Conservation (phyloP, 2,329 filamentous ascomycete species). For the Raffaelea deltoideospora region DNA sequence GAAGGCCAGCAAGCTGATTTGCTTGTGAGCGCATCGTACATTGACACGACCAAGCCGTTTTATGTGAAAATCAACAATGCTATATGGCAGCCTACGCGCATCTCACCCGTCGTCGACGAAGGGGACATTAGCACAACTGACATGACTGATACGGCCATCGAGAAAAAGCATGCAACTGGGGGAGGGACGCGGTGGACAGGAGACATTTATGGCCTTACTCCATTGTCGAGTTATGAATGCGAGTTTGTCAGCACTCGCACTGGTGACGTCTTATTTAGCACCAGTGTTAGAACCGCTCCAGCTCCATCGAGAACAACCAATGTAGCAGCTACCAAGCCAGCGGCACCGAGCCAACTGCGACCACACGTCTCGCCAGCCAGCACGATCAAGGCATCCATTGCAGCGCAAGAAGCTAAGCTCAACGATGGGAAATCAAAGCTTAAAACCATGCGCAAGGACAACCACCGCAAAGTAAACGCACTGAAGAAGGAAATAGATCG, state of each 20-base stretch:
- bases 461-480: conserved; percentile 51
- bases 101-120: conserved; percentile 30
- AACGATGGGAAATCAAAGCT: conserved; percentile 53
- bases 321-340: conserved; percentile 14
- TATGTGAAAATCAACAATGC: conserved; percentile 67
- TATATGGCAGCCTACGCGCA: conserved; percentile 64
- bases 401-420: conserved; percentile 54
- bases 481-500: conserved; percentile 62
- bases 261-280: conserved; percentile 52
- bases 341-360: conserved; percentile 32
- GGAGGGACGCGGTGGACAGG: conserved; percentile 50
- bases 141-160: conserved; percentile 4
- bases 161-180: neutral
- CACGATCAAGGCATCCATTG: conserved; percentile 62
- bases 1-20: conserved; percentile 8
- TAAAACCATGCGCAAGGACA: conserved; percentile 59
- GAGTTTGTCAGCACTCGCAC: conserved; percentile 60
- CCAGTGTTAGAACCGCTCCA: conserved; percentile 52
- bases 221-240: conserved; percentile 62
- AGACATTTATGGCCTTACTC: conserved; percentile 53
- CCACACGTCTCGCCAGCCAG: conserved; percentile 64
- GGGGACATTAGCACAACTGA: too few species aligned
- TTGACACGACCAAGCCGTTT: conserved; percentile 60
- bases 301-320: conserved; percentile 23
- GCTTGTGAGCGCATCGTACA: conserved; percentile 24